Conservation (phyloP, 2,329 filamentous ascomycete genomes). For the Stachybotrys chlorohalonatus region DNA sequence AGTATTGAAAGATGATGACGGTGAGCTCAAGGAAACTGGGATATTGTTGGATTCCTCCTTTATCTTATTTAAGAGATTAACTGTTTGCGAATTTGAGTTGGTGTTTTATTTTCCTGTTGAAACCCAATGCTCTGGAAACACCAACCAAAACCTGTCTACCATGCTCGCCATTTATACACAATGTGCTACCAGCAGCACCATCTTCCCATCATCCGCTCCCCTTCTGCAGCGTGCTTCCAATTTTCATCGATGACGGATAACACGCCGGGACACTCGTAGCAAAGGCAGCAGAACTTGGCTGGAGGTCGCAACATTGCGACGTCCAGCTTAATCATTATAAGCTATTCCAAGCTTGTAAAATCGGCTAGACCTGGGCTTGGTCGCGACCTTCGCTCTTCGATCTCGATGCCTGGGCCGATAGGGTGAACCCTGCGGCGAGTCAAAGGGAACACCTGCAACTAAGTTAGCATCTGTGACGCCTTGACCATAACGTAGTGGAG, state of each 20-base stretch:
- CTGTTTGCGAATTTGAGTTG: neutral
- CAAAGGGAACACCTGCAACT: conserved; percentile 44
- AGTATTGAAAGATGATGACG: neutral
- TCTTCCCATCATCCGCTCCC: neutral
- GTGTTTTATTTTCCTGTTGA: neutral
- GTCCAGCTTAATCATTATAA: neutral
- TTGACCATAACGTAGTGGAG: neutral
- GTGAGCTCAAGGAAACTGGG: neutral
- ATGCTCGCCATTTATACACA: neutral
- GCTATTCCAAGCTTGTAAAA: conserved; percentile 59
- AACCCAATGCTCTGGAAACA: neutral
- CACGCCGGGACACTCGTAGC: neutral
- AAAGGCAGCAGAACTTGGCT: neutral
- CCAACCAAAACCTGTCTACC: neutral
- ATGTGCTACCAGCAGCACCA: neutral
- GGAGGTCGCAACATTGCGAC: neutral
- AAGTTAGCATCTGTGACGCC: conserved; percentile 5
- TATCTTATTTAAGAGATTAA: no score
- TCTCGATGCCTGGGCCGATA: conserved; percentile 75
- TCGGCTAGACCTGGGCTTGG: conserved; percentile 52
- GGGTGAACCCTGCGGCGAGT: conserved; percentile 54
- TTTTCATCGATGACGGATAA: neutral
- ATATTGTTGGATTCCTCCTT: no score
- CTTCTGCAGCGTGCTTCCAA: neutral
- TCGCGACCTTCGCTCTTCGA: conserved; percentile 56